A percentile compares a stretch with the other conserved stretches of the same genome.
phyloP scores from a whole-genome alignment of 768 basidiomycete species.

The Lactifluus echinatus region DNA sequence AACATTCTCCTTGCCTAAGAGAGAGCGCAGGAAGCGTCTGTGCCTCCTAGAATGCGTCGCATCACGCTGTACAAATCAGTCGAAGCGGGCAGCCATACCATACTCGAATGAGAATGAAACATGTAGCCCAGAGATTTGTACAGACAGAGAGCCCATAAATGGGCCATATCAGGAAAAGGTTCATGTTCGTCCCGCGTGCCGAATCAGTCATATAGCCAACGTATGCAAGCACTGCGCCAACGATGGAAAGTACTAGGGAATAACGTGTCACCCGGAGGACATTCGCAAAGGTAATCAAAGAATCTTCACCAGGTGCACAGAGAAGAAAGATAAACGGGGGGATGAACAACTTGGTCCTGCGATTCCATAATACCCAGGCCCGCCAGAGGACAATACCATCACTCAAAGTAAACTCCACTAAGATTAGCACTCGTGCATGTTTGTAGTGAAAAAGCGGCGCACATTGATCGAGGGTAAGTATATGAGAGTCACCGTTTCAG shows the following conservation, averaged over 20 bases:
- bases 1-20: neutral
- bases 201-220: too few relatives aligned
- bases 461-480: slow-evolving; percentile 3
- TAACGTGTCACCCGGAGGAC: neutral
- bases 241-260: neutral
- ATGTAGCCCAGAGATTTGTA: too few relatives aligned
- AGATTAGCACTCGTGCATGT: too few relatives aligned
- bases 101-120: too few relatives aligned
- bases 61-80: neutral
- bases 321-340: neutral
- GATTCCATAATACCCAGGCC: slow-evolving; percentile 5
- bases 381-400: slow-evolving; percentile 9
- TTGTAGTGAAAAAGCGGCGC: neutral
- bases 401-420: neutral
- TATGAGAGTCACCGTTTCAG: neutral
- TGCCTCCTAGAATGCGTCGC: neutral
- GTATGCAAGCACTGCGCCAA: neutral
- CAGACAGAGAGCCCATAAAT: too few relatives aligned
- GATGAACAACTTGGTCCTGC: neutral
- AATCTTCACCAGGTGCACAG: neutral
- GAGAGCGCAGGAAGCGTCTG: neutral
- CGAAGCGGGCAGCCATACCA: too few relatives aligned
- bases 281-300: neutral
- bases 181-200: too few relatives aligned
- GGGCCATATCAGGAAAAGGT: too few relatives aligned